Conservation (phyloP, 345 rosid species). For the Eucalyptus pauciflora region DNA sequence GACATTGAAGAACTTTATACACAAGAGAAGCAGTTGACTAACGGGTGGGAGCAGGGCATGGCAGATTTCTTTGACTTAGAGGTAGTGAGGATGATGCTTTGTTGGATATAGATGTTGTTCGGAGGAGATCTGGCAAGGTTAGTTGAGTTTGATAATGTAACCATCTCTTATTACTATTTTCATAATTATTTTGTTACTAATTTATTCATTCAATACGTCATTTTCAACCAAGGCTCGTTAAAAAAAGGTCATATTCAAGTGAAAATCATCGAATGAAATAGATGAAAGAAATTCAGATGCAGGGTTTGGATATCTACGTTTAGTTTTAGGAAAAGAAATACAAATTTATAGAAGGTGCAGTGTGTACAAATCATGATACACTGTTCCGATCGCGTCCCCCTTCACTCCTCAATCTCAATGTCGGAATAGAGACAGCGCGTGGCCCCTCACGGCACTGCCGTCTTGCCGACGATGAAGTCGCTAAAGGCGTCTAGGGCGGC, state of each 20-base stretch:
- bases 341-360: background rate
- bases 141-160: background rate
- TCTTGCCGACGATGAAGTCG: background rate
- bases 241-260: background rate
- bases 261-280: background rate
- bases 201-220: background rate
- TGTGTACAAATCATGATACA: fast-evolving
- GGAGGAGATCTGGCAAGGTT: background rate
- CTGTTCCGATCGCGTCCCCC: background rate
- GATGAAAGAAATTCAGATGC: background rate
- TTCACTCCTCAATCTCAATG: background rate
- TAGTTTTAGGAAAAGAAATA: background rate
- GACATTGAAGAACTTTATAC: background rate
- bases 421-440: fast-evolving
- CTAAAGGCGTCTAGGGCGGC: background rate
- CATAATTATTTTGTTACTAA: fast-evolving
- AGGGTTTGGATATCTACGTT: too few relatives aligned
- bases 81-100: background rate
- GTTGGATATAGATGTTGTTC: fast-evolving
- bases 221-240: background rate
- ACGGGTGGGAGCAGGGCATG: background rate
- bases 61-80: background rate
- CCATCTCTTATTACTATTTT: background rate
- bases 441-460: background rate
- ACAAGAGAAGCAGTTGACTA: background rate